Conservation (phyloP, 139 green algal species). For the Picochlorum sp. region DNA sequence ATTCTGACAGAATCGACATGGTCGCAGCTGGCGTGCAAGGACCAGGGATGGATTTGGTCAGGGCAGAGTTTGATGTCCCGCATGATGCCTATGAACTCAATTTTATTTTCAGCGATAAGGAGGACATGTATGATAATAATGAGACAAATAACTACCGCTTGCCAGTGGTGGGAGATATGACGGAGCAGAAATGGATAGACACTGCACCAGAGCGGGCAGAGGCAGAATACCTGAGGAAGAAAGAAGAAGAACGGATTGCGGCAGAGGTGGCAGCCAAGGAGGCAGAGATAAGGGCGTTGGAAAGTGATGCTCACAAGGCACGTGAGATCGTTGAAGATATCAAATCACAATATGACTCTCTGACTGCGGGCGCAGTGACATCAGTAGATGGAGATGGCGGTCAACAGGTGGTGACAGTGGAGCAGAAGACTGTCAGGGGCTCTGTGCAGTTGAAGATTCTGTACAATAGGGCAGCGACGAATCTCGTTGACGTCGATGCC, state of each 20-base stretch:
- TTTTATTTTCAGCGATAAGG: conserved; percentile 64
- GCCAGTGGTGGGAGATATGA: conserved; percentile 32
- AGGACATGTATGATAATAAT: conserved; percentile 50
- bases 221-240: conserved; percentile 13
- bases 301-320: conserved; percentile 9
- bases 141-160: conserved; percentile 48
- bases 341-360: conserved; percentile 12
- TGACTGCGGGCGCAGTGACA: conserved; percentile 15
- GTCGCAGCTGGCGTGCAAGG: conserved; percentile 27
- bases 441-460: neutral
- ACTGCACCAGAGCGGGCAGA: conserved; percentile 24
- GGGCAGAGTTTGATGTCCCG: conserved; percentile 26
- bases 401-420: neutral
- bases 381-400: neutral
- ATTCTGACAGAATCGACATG: conserved; percentile 36
- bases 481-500: conserved; percentile 10
- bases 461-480: conserved; percentile 17
- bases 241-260: conserved; percentile 2
- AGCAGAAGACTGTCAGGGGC: neutral
- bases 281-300: conserved; percentile 14
- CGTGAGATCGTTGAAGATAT: conserved; percentile 27
- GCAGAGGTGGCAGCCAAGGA: conserved; percentile 23
- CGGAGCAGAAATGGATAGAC: conserved; percentile 45
- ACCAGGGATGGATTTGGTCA: conserved; percentile 45
- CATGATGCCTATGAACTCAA: conserved; percentile 66